These are phyloP conservation scores for Calonectria pseudoturangicola DNA, from an alignment of 2,329 filamentous ascomycete genomes.

Conservation along the genomic window DNA sequence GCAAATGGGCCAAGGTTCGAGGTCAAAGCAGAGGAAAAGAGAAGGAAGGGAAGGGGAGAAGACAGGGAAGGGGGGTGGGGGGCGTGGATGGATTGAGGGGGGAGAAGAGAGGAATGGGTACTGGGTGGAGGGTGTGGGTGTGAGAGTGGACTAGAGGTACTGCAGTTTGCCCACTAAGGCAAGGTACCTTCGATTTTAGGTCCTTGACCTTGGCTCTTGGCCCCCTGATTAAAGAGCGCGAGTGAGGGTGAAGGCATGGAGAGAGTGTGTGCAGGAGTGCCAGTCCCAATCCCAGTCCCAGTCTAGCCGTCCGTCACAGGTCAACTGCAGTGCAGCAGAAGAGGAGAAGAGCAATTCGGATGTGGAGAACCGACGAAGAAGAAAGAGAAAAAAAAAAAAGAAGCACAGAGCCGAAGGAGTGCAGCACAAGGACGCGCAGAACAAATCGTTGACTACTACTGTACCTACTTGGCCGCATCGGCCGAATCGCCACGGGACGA, in stretches of 20 bases:
- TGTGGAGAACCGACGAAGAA: slow-evolving; percentile 24
- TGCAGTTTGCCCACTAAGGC: slow-evolving; percentile 30
- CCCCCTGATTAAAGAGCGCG: slow-evolving; percentile 23
- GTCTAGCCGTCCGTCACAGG: slow-evolving; percentile 11
- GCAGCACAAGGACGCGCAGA: slow-evolving; percentile 15
- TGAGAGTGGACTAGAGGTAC: slow-evolving; percentile 18
- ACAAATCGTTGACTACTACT: not conserved
- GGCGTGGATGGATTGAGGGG: slow-evolving; percentile 35
- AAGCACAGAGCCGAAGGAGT: slow-evolving; percentile 9
- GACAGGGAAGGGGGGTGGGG: slow-evolving; percentile 26
- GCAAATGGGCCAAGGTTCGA: slow-evolving; percentile 38
- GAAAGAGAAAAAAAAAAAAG: slow-evolving; percentile 1
- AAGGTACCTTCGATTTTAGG: slow-evolving; percentile 33
- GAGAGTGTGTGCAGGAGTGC: slow-evolving; percentile 28
- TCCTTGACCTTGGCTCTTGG: slow-evolving; percentile 18
- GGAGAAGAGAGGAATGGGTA: slow-evolving; percentile 29
- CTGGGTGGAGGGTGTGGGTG: slow-evolving; percentile 31
- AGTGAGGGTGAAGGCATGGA: slow-evolving; percentile 17
- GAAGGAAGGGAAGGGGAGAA: slow-evolving; percentile 18
- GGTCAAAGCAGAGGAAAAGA: slow-evolving; percentile 42
- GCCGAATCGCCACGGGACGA: slow-evolving; percentile 14
- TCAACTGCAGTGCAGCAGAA: not conserved
- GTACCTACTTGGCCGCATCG: not conserved
- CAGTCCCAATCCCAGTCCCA: slow-evolving; percentile 26
- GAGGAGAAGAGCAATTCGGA: slow-evolving; percentile 18